Conservation (phyloP, 495 filamentous ascomycete species). For the Umbilicaria muhlenbergii region DNA sequence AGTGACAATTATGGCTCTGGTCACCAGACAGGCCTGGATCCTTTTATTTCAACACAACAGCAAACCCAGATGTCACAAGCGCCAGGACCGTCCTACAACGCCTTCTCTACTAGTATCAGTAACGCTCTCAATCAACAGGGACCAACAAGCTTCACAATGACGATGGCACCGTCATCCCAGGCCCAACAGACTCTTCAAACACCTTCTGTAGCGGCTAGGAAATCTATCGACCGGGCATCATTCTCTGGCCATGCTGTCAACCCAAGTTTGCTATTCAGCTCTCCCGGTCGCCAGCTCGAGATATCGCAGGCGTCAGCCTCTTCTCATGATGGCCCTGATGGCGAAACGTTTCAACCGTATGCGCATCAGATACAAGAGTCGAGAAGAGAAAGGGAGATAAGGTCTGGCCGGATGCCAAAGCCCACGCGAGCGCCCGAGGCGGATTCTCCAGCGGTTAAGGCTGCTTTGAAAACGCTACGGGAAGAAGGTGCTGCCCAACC, state of each 20-base stretch:
- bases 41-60: constrained; percentile 5
- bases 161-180: neutral
- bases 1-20: constrained; percentile 11
- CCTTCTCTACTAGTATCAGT: too few species aligned
- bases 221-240: neutral
- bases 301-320: constrained; percentile 22
- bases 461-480: constrained; percentile 13
- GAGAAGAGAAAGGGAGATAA: constrained; percentile 32
- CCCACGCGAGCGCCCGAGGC: constrained; percentile 9
- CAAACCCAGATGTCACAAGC: neutral
- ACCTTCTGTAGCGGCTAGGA: neutral
- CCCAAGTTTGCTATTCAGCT: constrained; percentile 41
- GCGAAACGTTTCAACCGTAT: constrained; percentile 33
- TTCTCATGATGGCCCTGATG: constrained; percentile 17
- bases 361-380: constrained; percentile 43
- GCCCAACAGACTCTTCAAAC: neutral
- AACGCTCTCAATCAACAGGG: too few species aligned
- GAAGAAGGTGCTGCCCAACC: constrained; percentile 26
- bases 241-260: constrained; percentile 18
- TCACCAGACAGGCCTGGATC: constrained; percentile 3
- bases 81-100: neutral
- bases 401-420: constrained; percentile 19
- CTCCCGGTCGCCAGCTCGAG: constrained; percentile 31
- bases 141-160: too few species aligned
- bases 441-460: constrained; percentile 25